Base-by-base conservation (phyloP, 768 basidiomycete species). In the Phlebiopsis flavidoalba region DNA sequence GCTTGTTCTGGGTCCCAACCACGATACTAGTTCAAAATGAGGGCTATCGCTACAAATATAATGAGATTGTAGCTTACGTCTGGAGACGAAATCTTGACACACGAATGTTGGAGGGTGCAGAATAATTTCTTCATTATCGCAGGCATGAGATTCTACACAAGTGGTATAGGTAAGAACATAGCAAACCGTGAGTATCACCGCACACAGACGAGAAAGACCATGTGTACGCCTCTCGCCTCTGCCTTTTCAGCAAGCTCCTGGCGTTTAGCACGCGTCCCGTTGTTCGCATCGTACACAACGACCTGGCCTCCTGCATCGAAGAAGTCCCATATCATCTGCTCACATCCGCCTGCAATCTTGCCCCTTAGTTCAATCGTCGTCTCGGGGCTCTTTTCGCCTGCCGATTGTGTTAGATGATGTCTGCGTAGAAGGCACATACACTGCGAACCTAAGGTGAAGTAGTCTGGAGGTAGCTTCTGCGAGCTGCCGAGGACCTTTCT, bases 271-370 rank as follows among this genome's bases (percentile, higher is more conserved):
- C 80, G 78, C 7, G 84, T 85, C 1, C 94, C 94, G 66, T 98
- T 98, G 70, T 99, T 99, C 31, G 97, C 97, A 71, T 99, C 97
- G 76, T 98, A 98, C 64, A 99, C 95, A 40, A 96, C 93, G 24
- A 98, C 95, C 72, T 99, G 97, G 0, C 96, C 97, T 5, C 93
- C 89, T 2, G 73, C 75, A 60, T 82, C 80, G 74, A 96, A 98
- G 74, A 90, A 97, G 63, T 93, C 85, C 84, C 85, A 88, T 46
- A 98, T 93, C 52, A 88, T 77, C 71, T 90, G 81, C 75, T 98
- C 95, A 64, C 97, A 91, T n/a, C 89, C 92, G 0, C 81, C 79
- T 47, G 87, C 83, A 63, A 96, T 84, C 67, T 79, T 83, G 66
- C 83, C 80, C 55, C 97, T 79, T 47, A 98, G 76, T 37, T 80